Conservation (phyloP, 768 basidiomycete species). For the Xerocomus potaroensis region DNA sequence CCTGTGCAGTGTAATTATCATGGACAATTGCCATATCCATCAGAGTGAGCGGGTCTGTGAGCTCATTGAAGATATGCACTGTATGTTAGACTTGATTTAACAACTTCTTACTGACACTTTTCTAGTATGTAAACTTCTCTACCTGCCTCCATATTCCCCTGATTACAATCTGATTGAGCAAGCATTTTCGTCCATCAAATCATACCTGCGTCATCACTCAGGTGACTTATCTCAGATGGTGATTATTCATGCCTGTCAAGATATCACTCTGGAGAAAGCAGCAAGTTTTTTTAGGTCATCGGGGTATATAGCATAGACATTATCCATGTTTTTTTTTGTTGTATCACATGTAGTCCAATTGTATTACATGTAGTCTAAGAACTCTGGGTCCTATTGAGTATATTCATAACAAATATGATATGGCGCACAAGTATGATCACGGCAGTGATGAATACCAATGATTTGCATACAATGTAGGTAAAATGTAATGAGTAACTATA, state of each 20-base stretch:
- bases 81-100: neutral
- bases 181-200: constrained; percentile 7
- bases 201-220: neutral
- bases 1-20: neutral
- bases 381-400: too few relatives aligned
- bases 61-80: neutral
- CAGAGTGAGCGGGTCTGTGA: neutral
- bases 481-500: too few relatives aligned
- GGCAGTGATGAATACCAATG: too few relatives aligned
- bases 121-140: constrained; percentile 23
- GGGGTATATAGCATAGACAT: constrained; percentile 1
- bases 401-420: too few relatives aligned
- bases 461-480: too few relatives aligned
- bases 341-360: too few relatives aligned
- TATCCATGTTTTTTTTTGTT: too few relatives aligned
- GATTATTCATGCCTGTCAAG: constrained; percentile 1
- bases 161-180: constrained; percentile 31
- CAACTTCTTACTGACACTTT: neutral
- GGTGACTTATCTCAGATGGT: neutral
- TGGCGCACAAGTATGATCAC: too few relatives aligned
- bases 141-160: constrained; percentile 17
- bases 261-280: neutral
- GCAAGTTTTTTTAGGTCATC: constrained; percentile 2
- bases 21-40: neutral
- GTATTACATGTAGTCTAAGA: too few relatives aligned